A percentile compares a stretch with the other conserved stretches of the same genome.
phyloP scores from a whole-genome alignment of 2,329 filamentous ascomycete genomes.

The Mycocentrospora acerina region DNA sequence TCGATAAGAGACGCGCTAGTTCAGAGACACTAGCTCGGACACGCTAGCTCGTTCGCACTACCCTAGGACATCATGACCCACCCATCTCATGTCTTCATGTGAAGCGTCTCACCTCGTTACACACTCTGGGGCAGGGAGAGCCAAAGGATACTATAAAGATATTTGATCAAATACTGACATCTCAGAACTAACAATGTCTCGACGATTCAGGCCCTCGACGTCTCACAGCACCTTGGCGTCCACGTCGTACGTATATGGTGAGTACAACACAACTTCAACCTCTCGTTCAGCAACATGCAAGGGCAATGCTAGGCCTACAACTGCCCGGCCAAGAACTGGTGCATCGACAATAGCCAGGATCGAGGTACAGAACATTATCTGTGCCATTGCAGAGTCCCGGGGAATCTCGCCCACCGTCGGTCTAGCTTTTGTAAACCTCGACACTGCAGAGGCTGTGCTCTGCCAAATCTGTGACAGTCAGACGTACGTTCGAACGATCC shows the following conservation, averaged over 20 bases:
- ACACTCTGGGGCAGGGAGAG: not conserved
- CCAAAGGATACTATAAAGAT: constrained; percentile 1
- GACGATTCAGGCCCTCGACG: constrained; percentile 23
- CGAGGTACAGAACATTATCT: constrained; percentile 73
- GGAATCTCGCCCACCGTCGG: constrained; percentile 83
- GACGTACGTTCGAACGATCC: constrained; percentile 83
- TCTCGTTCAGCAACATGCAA: constrained; percentile 37
- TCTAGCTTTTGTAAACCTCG: constrained; percentile 82
- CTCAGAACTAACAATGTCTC: constrained; percentile 31
- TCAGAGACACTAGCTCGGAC: no score
- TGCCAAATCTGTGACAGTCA: constrained; percentile 93
- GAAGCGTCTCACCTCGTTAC: not conserved
- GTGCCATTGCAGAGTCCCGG: constrained; percentile 84
- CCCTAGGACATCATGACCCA: not conserved
- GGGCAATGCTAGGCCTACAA: constrained; percentile 44
- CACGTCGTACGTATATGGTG: constrained; percentile 38
- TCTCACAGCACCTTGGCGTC: constrained; percentile 35
- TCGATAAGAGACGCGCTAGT: constrained; percentile 28
- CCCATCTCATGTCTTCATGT: constrained; percentile 9
- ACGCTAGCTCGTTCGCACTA: constrained; percentile 11
- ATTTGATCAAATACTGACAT: constrained; percentile 22
- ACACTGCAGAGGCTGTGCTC: constrained; percentile 79
- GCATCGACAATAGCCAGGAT: constrained; percentile 60
- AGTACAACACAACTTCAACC: constrained; percentile 39
- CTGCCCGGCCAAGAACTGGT: constrained; percentile 54